These are phyloP conservation scores for Cladorrhinum sp. DNA, from an alignment of 2,329 filamentous ascomycete species.

Conservation along the genomic window DNA sequence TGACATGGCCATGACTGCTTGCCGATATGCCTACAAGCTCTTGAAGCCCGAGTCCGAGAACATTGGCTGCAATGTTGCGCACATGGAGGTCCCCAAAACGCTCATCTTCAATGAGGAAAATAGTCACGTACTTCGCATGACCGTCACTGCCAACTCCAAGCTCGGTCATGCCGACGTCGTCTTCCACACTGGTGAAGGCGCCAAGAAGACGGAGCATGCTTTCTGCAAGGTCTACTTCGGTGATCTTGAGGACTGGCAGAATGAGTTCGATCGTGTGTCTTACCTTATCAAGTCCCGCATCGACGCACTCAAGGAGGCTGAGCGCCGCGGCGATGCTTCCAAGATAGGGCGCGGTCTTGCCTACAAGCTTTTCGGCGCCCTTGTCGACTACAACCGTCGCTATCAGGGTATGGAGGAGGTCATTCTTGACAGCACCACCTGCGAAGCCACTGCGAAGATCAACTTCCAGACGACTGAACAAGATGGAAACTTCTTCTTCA, in stretches of 20 bases:
- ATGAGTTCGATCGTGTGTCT: conserved; percentile 63
- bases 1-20: conserved; percentile 51
- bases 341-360: conserved; percentile 72
- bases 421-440: conserved; percentile 47
- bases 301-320: conserved; percentile 56
- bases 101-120: conserved; percentile 55
- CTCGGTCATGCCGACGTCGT: conserved; percentile 53
- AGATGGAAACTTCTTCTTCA: conserved; percentile 53
- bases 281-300: conserved; percentile 68
- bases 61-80: conserved; percentile 60
- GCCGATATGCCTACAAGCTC: conserved; percentile 66
- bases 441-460: conserved; percentile 43
- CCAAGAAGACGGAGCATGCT: conserved; percentile 59
- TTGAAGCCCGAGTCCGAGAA: conserved; percentile 54
- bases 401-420: conserved; percentile 60
- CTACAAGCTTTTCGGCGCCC: conserved; percentile 65
- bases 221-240: conserved; percentile 61
- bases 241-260: conserved; percentile 57
- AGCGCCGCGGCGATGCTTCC: conserved; percentile 63
- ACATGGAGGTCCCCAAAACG: conserved; percentile 68
- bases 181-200: conserved; percentile 59
- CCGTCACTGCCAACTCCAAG: conserved; percentile 57
- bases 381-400: conserved; percentile 54
- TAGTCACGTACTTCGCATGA: conserved; percentile 59
- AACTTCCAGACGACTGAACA: conserved; percentile 46